phyloP scores from a whole-genome alignment of 306 rosid genomes.

The Ceratonia siliqua region DNA sequence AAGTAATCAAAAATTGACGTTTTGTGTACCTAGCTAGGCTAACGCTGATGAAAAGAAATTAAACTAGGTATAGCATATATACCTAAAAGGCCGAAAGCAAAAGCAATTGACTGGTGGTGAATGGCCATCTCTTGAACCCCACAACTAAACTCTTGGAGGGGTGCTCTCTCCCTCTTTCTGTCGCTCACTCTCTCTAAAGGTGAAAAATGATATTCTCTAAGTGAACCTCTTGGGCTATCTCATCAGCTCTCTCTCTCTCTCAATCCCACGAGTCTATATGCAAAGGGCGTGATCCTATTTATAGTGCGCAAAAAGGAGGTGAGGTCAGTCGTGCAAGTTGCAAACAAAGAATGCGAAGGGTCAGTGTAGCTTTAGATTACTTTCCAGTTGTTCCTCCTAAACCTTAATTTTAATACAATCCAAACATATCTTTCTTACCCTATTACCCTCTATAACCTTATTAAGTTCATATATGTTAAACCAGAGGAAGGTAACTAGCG shows the following conservation, averaged over 20 bases:
- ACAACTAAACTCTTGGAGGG: conserved; percentile 19
- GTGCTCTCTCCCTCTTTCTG: not conserved
- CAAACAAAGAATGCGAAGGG: conserved; percentile 25
- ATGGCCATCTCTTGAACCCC: conserved; percentile 54
- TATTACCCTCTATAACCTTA: conserved; percentile 36
- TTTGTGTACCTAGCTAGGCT: too few relatives aligned
- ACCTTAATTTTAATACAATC: conserved; percentile 40
- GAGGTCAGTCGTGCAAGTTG: conserved; percentile 33
- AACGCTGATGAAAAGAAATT: not conserved
- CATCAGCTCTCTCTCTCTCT: conserved; percentile 26
- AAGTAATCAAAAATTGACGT: not conserved
- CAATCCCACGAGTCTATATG: conserved; percentile 36
- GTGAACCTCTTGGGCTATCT: conserved; percentile 26
- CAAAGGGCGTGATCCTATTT: conserved; percentile 29
- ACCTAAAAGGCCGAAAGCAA: conserved; percentile 88
- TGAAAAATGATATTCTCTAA: conserved; percentile 18
- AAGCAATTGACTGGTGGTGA: conserved; percentile 47
- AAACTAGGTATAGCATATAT: not conserved
- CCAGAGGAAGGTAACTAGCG: conserved; percentile 31
- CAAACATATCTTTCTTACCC: conserved; percentile 39
- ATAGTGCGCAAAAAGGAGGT: conserved; percentile 37
- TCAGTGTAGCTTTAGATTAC: conserved; percentile 32
- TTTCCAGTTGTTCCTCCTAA: conserved; percentile 57
- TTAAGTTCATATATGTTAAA: conserved; percentile 30
- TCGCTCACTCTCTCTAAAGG: not conserved